These are phyloP conservation scores for Elongisporangium prolatum DNA, from an alignment of 352 stramenopile genomes.

Conservation along the genomic window DNA sequence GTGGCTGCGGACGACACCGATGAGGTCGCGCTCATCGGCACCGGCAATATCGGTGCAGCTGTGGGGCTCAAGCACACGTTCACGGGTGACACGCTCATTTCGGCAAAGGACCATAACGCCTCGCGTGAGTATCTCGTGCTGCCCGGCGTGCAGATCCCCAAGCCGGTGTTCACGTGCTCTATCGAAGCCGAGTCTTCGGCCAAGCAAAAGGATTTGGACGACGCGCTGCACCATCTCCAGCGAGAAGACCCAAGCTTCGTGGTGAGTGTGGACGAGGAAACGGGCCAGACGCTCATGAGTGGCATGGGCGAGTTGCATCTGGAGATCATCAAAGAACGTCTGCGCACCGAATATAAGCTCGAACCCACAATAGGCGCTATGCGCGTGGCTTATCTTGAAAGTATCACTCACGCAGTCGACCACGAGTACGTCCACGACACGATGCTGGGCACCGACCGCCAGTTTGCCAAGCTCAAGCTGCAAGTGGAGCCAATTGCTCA, in stretches of 20 bases:
- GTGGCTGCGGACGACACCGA: conserved; percentile 88
- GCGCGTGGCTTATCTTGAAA: conserved; percentile 91
- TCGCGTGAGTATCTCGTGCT: conserved; percentile 32
- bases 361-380: conserved; percentile 81
- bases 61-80: conserved; percentile 91
- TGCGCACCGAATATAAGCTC: conserved; percentile 88
- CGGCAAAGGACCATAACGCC: conserved; percentile 41
- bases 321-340: conserved; percentile 90
- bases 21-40: conserved; percentile 77
- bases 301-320: conserved; percentile 95
- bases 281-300: conserved; percentile 97
- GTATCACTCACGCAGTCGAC: conserved; percentile 34
- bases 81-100: conserved; percentile 93
- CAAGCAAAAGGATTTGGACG: conserved; percentile 85
- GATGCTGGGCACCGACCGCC: conserved; percentile 62
- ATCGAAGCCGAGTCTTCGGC: conserved; percentile 86
- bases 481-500: conserved; percentile 44
- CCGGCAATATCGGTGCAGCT: conserved; percentile 90
- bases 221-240: conserved; percentile 71
- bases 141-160: conserved; percentile 62
- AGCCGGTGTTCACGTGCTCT: conserved; percentile 89
- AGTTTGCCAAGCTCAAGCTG: conserved; percentile 63
- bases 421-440: conserved; percentile 53
- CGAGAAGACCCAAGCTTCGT: conserved; percentile 97
- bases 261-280: conserved; percentile 94